Percentiles rank a stretch among this genome's conserved stretches.
phyloP scores from a whole-genome alignment of 1,284 basidiomycete species.

The Microbotryum violaceum region DNA sequence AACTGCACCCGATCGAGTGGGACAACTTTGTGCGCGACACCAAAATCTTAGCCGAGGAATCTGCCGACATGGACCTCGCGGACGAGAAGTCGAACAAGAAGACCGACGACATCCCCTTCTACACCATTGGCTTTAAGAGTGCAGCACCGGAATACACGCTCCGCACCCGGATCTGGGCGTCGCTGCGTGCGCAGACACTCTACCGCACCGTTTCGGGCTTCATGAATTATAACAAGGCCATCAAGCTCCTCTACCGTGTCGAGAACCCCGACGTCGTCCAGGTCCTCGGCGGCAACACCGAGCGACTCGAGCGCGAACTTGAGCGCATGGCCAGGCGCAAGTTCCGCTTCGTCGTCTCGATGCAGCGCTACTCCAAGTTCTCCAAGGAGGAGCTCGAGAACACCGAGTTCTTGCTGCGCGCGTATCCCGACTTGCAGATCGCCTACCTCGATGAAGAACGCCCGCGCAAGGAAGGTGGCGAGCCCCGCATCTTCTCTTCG shows the following conservation, averaged over 20 bases:
- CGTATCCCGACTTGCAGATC: constrained; percentile 98
- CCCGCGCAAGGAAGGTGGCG: constrained; percentile 81
- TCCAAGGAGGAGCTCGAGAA: constrained; percentile 99
- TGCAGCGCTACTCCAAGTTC: constrained; percentile 99
- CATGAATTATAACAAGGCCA: constrained; percentile 99
- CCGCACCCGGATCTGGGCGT: constrained; percentile 98
- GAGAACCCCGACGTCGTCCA: constrained; percentile 99
- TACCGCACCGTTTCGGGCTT: constrained; percentile 98
- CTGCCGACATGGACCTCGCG: constrained; percentile 58
- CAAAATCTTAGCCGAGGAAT: constrained; percentile 96
- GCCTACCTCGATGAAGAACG: constrained; percentile 97
- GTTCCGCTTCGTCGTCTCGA: constrained; percentile 98
- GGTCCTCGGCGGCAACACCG: constrained; percentile 93
- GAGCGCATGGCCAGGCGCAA: constrained; percentile 96
- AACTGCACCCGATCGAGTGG: constrained; percentile 97
- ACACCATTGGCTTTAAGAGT: constrained; percentile 98
- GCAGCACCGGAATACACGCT: constrained; percentile 97
- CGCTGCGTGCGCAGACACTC: constrained; percentile 92
- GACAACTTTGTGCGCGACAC: constrained; percentile 99
- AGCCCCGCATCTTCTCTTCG: constrained; percentile 88
- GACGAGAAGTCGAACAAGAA: constrained; percentile 77
- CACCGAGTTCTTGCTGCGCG: constrained; percentile 92
- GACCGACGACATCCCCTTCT: constrained; percentile 89
- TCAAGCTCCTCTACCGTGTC: constrained; percentile 98
- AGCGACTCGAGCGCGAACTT: constrained; percentile 90